Evolutionary conservation across 306 rosid species (phyloP).

Genomic region (Abrus pulchellus): DNA sequence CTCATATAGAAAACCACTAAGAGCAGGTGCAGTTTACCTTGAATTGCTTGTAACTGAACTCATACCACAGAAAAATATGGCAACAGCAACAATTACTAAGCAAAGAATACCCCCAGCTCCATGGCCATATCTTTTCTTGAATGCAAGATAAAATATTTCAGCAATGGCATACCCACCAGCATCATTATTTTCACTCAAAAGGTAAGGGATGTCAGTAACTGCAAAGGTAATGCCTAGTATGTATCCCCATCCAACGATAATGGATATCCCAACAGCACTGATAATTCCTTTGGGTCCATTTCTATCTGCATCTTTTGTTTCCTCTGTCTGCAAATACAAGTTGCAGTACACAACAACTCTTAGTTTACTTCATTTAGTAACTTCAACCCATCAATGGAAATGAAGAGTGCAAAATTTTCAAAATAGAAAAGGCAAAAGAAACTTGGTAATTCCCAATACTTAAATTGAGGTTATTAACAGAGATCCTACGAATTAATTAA

Average conservation of each 20-base stretch:
- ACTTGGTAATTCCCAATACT: background rate
- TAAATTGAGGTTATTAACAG: background rate
- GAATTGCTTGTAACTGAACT: conserved; percentile 98
- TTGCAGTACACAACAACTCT: conserved; percentile 39
- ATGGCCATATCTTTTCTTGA: conserved; percentile 87
- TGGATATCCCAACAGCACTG: conserved; percentile 88
- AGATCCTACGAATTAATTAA: conserved; percentile 1
- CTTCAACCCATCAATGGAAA: conserved; percentile 31
- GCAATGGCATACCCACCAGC: conserved; percentile 99
- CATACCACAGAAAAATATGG: conserved; percentile 98
- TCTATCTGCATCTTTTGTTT: conserved; percentile 86
- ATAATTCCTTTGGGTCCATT: conserved; percentile 98
- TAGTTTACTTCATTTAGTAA: conserved; percentile 46
- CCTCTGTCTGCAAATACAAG: conserved; percentile 79
- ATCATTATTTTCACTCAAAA: conserved; percentile 79
- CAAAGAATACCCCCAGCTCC: conserved; percentile 97
- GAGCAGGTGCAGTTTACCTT: conserved; percentile 59
- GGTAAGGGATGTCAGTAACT: conserved; percentile 73
- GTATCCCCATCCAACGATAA: conserved; percentile 91
- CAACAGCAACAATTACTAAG: conserved; percentile 84
- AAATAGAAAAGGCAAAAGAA: background rate
- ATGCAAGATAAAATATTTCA: conserved; percentile 82
- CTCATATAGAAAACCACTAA: background rate
- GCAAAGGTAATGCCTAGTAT: conserved; percentile 93
- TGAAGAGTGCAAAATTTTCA: conserved; percentile 22